Percentiles rank a stretch among this genome's conserved stretches.
Evolutionary conservation across 2,329 filamentous ascomycete species (phyloP).

Genomic region (Pseudofabraea citricarpa): DNA sequence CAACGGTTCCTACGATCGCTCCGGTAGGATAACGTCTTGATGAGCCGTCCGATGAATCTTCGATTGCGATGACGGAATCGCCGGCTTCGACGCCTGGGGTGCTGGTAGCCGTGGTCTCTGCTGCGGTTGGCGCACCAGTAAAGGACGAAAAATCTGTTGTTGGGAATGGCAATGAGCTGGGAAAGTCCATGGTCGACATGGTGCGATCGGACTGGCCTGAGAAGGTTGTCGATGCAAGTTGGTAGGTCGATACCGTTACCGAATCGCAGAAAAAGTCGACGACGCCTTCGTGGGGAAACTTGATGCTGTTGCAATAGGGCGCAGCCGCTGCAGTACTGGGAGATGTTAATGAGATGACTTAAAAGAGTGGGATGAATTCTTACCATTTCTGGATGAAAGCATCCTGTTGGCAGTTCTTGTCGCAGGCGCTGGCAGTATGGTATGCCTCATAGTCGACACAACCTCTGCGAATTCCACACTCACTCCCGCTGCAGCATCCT

Average conservation of each 20-base stretch:
- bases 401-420: slow-evolving; percentile 28
- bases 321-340: slow-evolving; percentile 30
- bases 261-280: slow-evolving; percentile 41
- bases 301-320: slow-evolving; percentile 42
- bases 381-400: slow-evolving; percentile 43
- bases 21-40: not conserved
- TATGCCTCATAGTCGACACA: slow-evolving; percentile 37
- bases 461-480: slow-evolving; percentile 31
- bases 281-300: slow-evolving; percentile 34
- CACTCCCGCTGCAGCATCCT: slow-evolving; percentile 35
- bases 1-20: not conserved
- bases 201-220: slow-evolving; percentile 30
- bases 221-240: slow-evolving; percentile 37
- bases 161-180: not conserved
- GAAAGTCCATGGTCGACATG: slow-evolving; percentile 20
- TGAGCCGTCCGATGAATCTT: not conserved
- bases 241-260: slow-evolving; percentile 27
- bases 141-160: not conserved
- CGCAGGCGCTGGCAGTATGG: slow-evolving; percentile 32
- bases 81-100: not conserved
- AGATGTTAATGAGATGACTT: slow-evolving; percentile 11
- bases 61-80: not conserved
- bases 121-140: not conserved
- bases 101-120: not conserved
- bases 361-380: slow-evolving; percentile 5